Conservation (phyloP, 805 yeast species). For the Ogataea zsoltii region DNA sequence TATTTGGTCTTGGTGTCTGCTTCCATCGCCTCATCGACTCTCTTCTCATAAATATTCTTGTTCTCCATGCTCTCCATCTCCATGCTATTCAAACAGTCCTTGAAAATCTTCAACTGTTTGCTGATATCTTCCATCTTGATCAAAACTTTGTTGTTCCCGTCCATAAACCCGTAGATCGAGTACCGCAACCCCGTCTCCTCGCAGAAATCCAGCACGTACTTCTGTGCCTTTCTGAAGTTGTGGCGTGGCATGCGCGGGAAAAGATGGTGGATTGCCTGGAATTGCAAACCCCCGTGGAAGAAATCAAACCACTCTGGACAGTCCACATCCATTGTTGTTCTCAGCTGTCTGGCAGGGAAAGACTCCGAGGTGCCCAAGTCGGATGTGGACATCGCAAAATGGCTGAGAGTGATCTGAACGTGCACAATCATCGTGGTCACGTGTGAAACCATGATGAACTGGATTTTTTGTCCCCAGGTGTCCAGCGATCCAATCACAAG, state of each 20-base stretch:
- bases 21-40: constrained; percentile 22
- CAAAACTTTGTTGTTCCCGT: constrained; percentile 75
- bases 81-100: constrained; percentile 70
- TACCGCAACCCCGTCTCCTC: constrained; percentile 73
- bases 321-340: constrained; percentile 94
- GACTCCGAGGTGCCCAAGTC: constrained; percentile 81
- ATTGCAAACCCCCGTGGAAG: constrained; percentile 89
- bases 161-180: constrained; percentile 79
- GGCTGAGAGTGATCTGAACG: constrained; percentile 86
- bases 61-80: constrained; percentile 46
- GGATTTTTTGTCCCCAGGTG: constrained; percentile 53
- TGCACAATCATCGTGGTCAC: constrained; percentile 88
- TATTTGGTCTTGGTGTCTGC: background rate
- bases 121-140: constrained; percentile 71
- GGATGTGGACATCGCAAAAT: constrained; percentile 91
- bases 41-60: constrained; percentile 33
- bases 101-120: constrained; percentile 72
- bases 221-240: constrained; percentile 75
- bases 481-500: constrained; percentile 54
- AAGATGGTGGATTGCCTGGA: constrained; percentile 87
- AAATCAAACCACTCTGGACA: constrained; percentile 93
- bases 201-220: constrained; percentile 72
- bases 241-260: constrained; percentile 90
- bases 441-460: constrained; percentile 71
- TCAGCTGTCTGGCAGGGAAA: constrained; percentile 73